Percentiles rank a stretch among this genome's conserved stretches.
Evolutionary conservation across 2,329 filamentous ascomycete genomes (phyloP).

Genomic region (Ophiosphaerella korrae): DNA sequence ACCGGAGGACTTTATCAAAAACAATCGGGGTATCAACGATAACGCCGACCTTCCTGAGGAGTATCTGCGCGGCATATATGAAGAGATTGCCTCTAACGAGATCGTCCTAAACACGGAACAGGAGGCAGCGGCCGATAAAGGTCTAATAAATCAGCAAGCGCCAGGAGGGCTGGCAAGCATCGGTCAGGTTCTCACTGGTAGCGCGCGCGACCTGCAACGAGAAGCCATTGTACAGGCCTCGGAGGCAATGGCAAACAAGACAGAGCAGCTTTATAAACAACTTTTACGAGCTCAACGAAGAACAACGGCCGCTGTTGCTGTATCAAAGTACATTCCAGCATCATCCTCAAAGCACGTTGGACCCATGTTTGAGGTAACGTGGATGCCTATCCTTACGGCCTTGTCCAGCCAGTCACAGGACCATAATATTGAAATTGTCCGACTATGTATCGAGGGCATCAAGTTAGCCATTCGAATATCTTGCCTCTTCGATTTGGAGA

Average conservation of each 20-base stretch:
- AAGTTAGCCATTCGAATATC: conserved; percentile 92
- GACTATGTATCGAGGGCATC: conserved; percentile 91
- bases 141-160: conserved; percentile 62
- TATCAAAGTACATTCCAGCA: conserved; percentile 81
- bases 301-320: conserved; percentile 72
- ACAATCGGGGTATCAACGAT: conserved; percentile 98
- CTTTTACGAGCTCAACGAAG: conserved; percentile 87
- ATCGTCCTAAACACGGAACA: conserved; percentile 94
- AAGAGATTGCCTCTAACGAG: conserved; percentile 89
- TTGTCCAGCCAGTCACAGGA: conserved; percentile 93
- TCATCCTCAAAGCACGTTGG: conserved; percentile 94
- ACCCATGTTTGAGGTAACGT: conserved; percentile 97
- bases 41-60: conserved; percentile 91
- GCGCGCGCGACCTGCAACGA: conserved; percentile 85
- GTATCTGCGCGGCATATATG: conserved; percentile 85
- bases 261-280: conserved; percentile 88
- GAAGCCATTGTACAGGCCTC: conserved; percentile 95
- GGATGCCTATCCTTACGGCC: conserved; percentile 98
- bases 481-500: conserved; percentile 90
- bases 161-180: conserved; percentile 75
- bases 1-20: conserved; percentile 97
- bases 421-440: conserved; percentile 90
- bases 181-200: conserved; percentile 88
- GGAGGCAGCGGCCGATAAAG: conserved; percentile 82
- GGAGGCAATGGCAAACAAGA: conserved; percentile 85